phyloP scores from a whole-genome alignment of 2,329 filamentous ascomycete genomes.

The Penicillium sp. region DNA sequence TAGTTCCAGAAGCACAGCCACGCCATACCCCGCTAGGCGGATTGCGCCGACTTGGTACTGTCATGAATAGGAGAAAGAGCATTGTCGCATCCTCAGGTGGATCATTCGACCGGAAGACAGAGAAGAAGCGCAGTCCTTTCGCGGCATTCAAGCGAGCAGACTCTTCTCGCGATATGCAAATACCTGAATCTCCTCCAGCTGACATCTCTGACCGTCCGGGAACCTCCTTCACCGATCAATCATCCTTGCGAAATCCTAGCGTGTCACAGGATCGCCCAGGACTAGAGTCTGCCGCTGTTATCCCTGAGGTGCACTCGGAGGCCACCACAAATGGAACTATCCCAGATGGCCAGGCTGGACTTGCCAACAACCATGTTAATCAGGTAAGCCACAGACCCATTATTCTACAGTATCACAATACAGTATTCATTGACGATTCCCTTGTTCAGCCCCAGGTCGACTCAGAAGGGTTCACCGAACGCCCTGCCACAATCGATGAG shows the following conservation, averaged over 20 bases:
- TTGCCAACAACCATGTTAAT: slow-evolving; percentile 25
- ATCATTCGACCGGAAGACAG: slow-evolving; percentile 28
- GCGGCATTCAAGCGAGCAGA: slow-evolving; percentile 44
- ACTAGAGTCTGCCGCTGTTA: slow-evolving; percentile 19
- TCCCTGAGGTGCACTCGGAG: slow-evolving; percentile 22
- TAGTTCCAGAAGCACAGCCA: slow-evolving; percentile 36
- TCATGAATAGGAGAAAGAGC: slow-evolving; percentile 50
- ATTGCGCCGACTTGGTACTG: slow-evolving; percentile 48
- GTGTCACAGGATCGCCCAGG: slow-evolving; percentile 28
- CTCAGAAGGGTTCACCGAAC: slow-evolving; percentile 43
- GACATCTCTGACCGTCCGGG: slow-evolving; percentile 32
- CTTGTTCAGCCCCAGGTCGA: slow-evolving; percentile 32
- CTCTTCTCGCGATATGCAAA: slow-evolving; percentile 40
- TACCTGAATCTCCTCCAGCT: slow-evolving; percentile 35
- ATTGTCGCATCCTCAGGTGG: slow-evolving; percentile 37
- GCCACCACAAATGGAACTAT: slow-evolving; percentile 31
- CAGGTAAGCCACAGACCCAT: slow-evolving; percentile 17
- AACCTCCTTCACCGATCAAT: slow-evolving; percentile 32
- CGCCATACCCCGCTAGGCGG: slow-evolving; percentile 45
- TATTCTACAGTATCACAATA: background rate
- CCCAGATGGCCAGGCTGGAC: slow-evolving; percentile 18
- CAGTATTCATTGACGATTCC: slow-evolving; percentile 9
- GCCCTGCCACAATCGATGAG: slow-evolving; percentile 45
- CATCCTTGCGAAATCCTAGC: slow-evolving; percentile 27
- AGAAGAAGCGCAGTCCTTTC: slow-evolving; percentile 48